Evolutionary conservation across 768 basidiomycete genomes (phyloP).

Genomic region (Leccinellum albellum): DNA sequence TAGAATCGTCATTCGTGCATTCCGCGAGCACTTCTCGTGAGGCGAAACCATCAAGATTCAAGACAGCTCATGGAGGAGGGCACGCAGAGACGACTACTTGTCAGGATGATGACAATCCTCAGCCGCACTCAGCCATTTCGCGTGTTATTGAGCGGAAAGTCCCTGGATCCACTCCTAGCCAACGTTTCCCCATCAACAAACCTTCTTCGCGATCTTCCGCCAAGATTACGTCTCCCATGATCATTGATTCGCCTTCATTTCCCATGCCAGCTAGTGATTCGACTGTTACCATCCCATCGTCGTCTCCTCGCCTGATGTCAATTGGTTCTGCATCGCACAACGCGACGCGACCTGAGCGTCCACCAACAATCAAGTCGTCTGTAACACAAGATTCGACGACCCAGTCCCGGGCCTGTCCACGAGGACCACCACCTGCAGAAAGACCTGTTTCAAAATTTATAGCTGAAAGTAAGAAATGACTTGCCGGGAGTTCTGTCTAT

Average conservation of each 20-base stretch:
- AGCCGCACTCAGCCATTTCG: conserved; percentile 30
- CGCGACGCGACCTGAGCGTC: conserved; percentile 14
- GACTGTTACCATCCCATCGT: neutral
- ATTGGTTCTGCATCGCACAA: conserved; percentile 18
- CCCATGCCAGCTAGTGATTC: conserved; percentile 7
- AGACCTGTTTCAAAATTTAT: conserved; percentile 33
- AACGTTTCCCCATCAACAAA: conserved; percentile 16
- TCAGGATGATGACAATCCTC: conserved; percentile 32
- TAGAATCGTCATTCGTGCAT: neutral
- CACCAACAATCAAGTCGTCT: conserved; percentile 20
- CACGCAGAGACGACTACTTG: conserved; percentile 9
- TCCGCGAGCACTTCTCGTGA: conserved; percentile 10
- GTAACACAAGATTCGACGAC: conserved; percentile 9
- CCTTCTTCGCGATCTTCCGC: conserved; percentile 4
- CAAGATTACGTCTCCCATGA: conserved; percentile 4
- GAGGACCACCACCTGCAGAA: conserved; percentile 3
- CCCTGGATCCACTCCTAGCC: conserved; percentile 4
- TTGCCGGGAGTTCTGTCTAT: neutral
- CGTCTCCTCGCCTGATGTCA: conserved; percentile 8
- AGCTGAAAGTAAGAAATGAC: conserved; percentile 25
- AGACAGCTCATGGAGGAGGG: conserved; percentile 21
- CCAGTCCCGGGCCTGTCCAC: neutral
- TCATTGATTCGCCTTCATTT: conserved; percentile 20
- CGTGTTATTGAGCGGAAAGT: conserved; percentile 25
- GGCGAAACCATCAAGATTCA: conserved; percentile 48